Evolutionary conservation across 495 filamentous ascomycete genomes (phyloP).

Genomic region (Diplogelasinospora grovesii): DNA sequence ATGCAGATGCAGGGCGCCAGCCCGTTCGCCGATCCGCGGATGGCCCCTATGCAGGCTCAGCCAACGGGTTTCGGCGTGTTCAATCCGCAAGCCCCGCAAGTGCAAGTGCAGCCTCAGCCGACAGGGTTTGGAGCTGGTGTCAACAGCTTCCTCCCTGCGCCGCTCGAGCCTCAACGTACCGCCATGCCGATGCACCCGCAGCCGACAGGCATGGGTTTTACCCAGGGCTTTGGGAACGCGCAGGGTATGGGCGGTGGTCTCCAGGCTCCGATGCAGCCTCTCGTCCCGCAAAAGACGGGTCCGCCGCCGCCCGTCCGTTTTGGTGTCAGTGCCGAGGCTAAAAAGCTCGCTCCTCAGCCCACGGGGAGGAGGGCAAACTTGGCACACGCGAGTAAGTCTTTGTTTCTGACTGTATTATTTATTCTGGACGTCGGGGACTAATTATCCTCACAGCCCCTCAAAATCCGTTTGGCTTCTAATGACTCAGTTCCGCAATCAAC

Average conservation of each 20-base stretch:
- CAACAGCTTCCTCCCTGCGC: conserved; percentile 49
- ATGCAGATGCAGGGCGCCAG: conserved; percentile 33
- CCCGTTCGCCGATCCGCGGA: conserved; percentile 45
- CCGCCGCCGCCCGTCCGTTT: conserved; percentile 89
- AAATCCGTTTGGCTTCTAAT: conserved; percentile 90
- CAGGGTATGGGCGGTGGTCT: conserved; percentile 9
- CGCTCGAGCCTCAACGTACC: conserved; percentile 42
- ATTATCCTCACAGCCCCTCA: conserved; percentile 57
- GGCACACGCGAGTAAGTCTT: conserved; percentile 86
- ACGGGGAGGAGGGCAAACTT: conserved; percentile 89
- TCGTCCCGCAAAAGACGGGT: conserved; percentile 85
- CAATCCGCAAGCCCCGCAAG: conserved; percentile 44
- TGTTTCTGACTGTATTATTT: conserved; percentile 13
- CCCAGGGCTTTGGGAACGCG: conserved; percentile 40
- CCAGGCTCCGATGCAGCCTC: conserved; percentile 30
- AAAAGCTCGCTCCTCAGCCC: conserved; percentile 79
- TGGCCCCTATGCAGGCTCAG: conserved; percentile 52
- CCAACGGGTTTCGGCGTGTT: conserved; percentile 61
- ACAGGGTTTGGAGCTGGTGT: conserved; percentile 49
- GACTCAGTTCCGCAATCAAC: no score
- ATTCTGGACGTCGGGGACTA: not conserved
- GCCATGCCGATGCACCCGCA: conserved; percentile 49
- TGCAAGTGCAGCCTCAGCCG: conserved; percentile 50
- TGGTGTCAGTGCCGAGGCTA: conserved; percentile 61
- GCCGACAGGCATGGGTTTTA: conserved; percentile 39